Evolutionary conservation across 495 filamentous ascomycete genomes (phyloP).

Genomic region (Xylaria scruposa): DNA sequence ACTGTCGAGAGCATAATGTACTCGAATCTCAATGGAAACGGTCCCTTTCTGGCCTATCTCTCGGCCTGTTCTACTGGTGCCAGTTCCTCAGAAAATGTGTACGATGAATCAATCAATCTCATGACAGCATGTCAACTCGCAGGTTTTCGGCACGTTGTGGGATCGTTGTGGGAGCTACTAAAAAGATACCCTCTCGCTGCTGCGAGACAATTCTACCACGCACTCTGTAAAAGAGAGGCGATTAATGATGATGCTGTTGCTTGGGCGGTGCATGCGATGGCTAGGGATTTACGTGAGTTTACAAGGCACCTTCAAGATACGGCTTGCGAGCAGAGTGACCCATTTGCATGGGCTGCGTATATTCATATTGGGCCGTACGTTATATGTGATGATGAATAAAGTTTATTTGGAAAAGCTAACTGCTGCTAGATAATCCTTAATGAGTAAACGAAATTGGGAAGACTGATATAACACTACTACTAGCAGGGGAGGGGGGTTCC

Average conservation of each 20-base stretch:
- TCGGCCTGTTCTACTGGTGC: neutral
- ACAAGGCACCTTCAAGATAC: neutral
- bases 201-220: neutral
- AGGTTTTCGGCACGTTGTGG: neutral
- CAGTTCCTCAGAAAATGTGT: neutral
- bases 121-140: neutral
- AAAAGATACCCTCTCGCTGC: neutral
- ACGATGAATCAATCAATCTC: neutral
- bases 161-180: neutral
- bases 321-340: neutral
- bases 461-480: no score
- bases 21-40: neutral
- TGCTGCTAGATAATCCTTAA: neutral
- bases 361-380: neutral
- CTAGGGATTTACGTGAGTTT: neutral
- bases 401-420: neutral
- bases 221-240: neutral
- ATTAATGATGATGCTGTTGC: neutral
- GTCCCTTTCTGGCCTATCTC: neutral
- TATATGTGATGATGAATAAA: neutral
- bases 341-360: neutral
- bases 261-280: neutral
- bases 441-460: neutral
- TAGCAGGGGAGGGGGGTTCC: no score
- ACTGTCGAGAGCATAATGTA: neutral